Evolutionary conservation across 805 yeast species (phyloP).

Genomic region (Kuraishia capsulata): DNA sequence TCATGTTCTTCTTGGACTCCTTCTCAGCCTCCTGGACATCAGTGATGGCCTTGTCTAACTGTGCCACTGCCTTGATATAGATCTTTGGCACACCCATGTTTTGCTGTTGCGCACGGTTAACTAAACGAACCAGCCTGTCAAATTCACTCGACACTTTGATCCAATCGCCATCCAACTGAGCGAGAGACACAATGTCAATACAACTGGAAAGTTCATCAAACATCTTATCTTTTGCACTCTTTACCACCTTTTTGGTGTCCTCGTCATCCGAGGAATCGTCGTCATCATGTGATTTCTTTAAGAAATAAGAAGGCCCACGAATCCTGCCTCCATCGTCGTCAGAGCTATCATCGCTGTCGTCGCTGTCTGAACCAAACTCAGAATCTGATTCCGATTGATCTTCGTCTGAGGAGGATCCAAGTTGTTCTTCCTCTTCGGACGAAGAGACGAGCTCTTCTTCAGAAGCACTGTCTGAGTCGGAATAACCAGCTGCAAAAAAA

Average conservation of each 20-base stretch:
- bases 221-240: constrained; percentile 87
- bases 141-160: constrained; percentile 62
- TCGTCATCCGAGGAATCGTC: constrained; percentile 40
- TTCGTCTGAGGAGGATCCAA: constrained; percentile 10
- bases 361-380: constrained; percentile 33
- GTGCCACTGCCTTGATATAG: constrained; percentile 59
- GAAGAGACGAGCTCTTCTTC: constrained; percentile 42
- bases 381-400: constrained; percentile 9
- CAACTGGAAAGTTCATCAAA: constrained; percentile 73
- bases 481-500: constrained; percentile 67
- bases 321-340: constrained; percentile 36
- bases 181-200: constrained; percentile 59
- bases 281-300: constrained; percentile 37
- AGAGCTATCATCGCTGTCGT: constrained; percentile 33
- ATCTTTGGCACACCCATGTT: constrained; percentile 63
- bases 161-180: constrained; percentile 73
- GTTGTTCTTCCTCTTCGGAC: constrained; percentile 49
- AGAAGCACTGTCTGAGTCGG: constrained; percentile 44
- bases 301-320: constrained; percentile 45
- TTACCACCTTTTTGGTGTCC: constrained; percentile 78
- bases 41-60: constrained; percentile 59
- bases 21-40: constrained; percentile 44
- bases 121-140: constrained; percentile 63
- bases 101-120: constrained; percentile 68
- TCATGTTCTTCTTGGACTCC: constrained; percentile 57